These are phyloP conservation scores for Cornus kousa DNA, from an alignment of 148 eudicot genomes.

Conservation along the genomic window DNA sequence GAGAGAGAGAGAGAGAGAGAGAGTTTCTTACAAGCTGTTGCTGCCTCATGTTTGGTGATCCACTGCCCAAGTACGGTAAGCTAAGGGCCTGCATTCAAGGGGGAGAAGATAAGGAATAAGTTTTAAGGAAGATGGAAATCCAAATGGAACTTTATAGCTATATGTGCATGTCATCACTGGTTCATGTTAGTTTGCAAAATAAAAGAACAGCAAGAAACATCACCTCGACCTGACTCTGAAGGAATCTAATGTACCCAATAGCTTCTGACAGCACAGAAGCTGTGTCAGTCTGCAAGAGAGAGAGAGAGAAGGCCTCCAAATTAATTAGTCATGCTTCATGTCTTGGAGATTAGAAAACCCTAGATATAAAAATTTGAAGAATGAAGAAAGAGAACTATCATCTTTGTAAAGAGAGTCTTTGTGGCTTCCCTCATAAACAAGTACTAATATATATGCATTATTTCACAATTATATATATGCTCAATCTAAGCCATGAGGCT, in stretches of 20 bases:
- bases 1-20: neutral
- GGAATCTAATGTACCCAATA: slow-evolving; percentile 95
- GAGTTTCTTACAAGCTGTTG: slow-evolving; percentile 53
- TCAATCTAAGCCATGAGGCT: neutral
- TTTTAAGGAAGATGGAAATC: neutral
- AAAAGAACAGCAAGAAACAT: slow-evolving; percentile 19
- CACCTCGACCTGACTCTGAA: slow-evolving; percentile 94
- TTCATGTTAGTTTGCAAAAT: slow-evolving; percentile 23
- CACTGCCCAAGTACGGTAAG: slow-evolving; percentile 75
- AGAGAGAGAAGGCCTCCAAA: slow-evolving; percentile 14
- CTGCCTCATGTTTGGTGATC: slow-evolving; percentile 57
- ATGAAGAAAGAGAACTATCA: slow-evolving; percentile 8
- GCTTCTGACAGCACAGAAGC: slow-evolving; percentile 94
- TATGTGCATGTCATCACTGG: neutral
- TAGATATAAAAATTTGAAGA: neutral
- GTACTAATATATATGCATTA: neutral
- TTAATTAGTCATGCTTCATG: neutral
- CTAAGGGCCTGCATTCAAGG: slow-evolving; percentile 76
- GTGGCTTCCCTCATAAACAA: neutral
- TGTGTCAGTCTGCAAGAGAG: slow-evolving; percentile 90
- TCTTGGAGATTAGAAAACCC: neutral
- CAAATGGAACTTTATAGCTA: slow-evolving; percentile 2
- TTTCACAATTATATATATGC: neutral
- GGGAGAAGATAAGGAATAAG: neutral
- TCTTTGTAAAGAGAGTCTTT: slow-evolving; percentile 12